phyloP scores from a whole-genome alignment of 305 asterid species.

The Fraxinus nigra region DNA sequence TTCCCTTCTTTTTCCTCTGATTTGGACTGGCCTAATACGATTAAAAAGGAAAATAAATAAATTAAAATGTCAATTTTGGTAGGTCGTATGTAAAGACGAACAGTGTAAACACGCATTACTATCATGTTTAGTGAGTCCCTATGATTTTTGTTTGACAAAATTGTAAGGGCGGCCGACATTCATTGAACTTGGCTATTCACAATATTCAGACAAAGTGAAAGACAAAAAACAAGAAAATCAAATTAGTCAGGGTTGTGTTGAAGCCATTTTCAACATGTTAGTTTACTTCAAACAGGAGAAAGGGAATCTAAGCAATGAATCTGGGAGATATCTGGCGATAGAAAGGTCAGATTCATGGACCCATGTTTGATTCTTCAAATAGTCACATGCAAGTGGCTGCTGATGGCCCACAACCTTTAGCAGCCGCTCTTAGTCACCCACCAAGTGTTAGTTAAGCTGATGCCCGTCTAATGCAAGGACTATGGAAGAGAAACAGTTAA shows the following conservation, averaged over 20 bases:
- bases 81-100: background rate
- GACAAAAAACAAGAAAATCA: constrained; percentile 1
- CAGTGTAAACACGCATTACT: background rate
- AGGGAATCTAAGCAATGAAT: constrained; percentile 5
- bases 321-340: background rate
- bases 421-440: background rate
- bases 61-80: background rate
- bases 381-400: background rate
- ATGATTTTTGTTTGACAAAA: background rate
- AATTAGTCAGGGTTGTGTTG: background rate
- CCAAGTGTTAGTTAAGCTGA: background rate
- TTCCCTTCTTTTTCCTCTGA: background rate
- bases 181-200: background rate
- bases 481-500: background rate
- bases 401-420: constrained; percentile 10
- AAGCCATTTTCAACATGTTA: constrained; percentile 6
- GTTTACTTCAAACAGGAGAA: constrained; percentile 9
- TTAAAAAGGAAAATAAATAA: background rate
- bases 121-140: background rate
- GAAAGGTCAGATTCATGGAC: constrained; percentile 20
- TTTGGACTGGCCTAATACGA: background rate
- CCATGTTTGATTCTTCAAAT: background rate
- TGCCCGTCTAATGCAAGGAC: background rate
- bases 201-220: background rate
- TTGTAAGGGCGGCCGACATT: background rate